phyloP scores from a whole-genome alignment of 129 eudicot species.

The Gnaphalium uliginosum region DNA sequence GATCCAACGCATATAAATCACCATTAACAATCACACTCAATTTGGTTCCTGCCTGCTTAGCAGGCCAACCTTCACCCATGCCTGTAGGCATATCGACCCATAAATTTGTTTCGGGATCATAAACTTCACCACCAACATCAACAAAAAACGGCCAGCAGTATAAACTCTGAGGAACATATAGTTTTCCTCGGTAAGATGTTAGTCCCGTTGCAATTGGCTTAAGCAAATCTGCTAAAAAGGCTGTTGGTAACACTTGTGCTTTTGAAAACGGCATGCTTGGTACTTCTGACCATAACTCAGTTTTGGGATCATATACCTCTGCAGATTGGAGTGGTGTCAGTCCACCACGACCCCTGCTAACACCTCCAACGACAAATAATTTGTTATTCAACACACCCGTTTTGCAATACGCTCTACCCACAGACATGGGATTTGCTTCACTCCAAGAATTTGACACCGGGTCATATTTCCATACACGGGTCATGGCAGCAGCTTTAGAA shows the following conservation, averaged over 20 bases:
- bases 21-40: conserved; percentile 86
- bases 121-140: conserved; percentile 98
- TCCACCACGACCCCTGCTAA: conserved; percentile 72
- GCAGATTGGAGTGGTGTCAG: conserved; percentile 90
- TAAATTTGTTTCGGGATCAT: conserved; percentile 76
- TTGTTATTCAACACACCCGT: conserved; percentile 85
- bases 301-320: conserved; percentile 82
- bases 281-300: conserved; percentile 75
- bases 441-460: conserved; percentile 74
- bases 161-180: conserved; percentile 93
- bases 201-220: conserved; percentile 98
- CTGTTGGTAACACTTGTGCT: conserved; percentile 92
- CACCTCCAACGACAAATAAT: conserved; percentile 98
- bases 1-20: conserved; percentile 85
- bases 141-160: conserved; percentile 99
- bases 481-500: conserved; percentile 67
- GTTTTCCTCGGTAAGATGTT: conserved; percentile 81
- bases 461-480: conserved; percentile 74
- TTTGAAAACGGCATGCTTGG: conserved; percentile 98
- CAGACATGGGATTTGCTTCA: conserved; percentile 75
- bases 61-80: conserved; percentile 99
- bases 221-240: conserved; percentile 87
- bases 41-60: conserved; percentile 96
- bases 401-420: conserved; percentile 84
- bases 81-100: conserved; percentile 98